Conservation (phyloP, 1,139 yeast species). For the Torulaspora globosa region DNA sequence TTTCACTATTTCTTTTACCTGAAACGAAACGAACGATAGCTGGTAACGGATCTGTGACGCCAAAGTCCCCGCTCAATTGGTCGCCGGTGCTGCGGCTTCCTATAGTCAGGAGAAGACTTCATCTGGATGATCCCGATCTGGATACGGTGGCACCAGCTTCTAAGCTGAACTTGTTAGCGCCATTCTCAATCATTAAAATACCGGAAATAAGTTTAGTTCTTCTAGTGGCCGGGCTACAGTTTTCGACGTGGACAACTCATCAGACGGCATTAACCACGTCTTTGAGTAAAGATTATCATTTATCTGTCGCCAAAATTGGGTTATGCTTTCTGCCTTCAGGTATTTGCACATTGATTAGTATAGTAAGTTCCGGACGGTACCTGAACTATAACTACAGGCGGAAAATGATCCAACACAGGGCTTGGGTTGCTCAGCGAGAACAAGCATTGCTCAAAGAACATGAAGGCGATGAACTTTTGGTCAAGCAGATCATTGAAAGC, state of each 20-base stretch:
- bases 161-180: constrained; percentile 43
- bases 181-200: constrained; percentile 43
- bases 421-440: constrained; percentile 27
- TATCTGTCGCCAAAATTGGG: constrained; percentile 54
- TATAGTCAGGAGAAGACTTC: constrained; percentile 27
- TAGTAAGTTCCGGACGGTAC: constrained; percentile 46
- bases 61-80: constrained; percentile 32
- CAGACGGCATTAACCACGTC: constrained; percentile 61
- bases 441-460: constrained; percentile 29
- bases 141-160: constrained; percentile 29
- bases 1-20: constrained; percentile 50
- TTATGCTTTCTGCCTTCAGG: constrained; percentile 60
- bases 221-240: constrained; percentile 57
- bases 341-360: constrained; percentile 52
- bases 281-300: constrained; percentile 47
- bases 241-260: constrained; percentile 65
- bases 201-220: constrained; percentile 39
- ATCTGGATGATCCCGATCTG: constrained; percentile 34
- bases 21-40: constrained; percentile 68
- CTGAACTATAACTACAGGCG: constrained; percentile 46
- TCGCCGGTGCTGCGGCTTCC: constrained; percentile 43
- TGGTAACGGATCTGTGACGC: constrained; percentile 60
- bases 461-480: constrained; percentile 21
- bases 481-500: constrained; percentile 22
- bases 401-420: constrained; percentile 19